Evolutionary conservation across 106 monocot species (phyloP).

Genomic region (Gastrodia elata): DNA sequence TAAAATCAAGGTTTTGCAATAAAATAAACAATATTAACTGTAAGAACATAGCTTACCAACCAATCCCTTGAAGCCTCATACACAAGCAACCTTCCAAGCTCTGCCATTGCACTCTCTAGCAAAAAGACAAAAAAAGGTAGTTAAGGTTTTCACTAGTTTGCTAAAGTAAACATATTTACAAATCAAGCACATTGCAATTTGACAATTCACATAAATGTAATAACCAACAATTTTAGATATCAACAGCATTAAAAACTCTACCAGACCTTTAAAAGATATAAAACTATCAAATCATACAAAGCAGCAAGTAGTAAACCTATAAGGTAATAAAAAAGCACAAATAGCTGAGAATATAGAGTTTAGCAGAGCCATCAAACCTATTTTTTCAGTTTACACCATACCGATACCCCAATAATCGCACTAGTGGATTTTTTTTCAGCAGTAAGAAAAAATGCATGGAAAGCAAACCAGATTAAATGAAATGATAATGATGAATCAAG

Average conservation of each 20-base stretch:
- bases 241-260: not conserved
- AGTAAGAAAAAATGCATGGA: not conserved
- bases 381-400: not conserved
- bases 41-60: slow-evolving; percentile 49
- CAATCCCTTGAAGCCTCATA: slow-evolving; percentile 98
- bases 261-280: not conserved
- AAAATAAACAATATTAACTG: not conserved
- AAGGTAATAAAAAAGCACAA: not conserved
- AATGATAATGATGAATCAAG: not conserved
- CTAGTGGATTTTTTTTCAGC: not conserved
- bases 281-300: not conserved
- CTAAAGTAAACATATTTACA: not conserved
- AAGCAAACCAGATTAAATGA: not conserved
- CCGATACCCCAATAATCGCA: not conserved
- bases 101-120: slow-evolving; percentile 81
- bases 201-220: not conserved
- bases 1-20: not conserved
- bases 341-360: not conserved
- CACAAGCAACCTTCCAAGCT: slow-evolving; percentile 85
- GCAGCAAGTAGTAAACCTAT: not conserved
- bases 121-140: not conserved
- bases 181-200: not conserved
- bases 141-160: not conserved
- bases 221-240: not conserved
- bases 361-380: not conserved